Base-by-base conservation (phyloP, 2,329 filamentous ascomycete genomes). In the Calycina herbarum region DNA sequence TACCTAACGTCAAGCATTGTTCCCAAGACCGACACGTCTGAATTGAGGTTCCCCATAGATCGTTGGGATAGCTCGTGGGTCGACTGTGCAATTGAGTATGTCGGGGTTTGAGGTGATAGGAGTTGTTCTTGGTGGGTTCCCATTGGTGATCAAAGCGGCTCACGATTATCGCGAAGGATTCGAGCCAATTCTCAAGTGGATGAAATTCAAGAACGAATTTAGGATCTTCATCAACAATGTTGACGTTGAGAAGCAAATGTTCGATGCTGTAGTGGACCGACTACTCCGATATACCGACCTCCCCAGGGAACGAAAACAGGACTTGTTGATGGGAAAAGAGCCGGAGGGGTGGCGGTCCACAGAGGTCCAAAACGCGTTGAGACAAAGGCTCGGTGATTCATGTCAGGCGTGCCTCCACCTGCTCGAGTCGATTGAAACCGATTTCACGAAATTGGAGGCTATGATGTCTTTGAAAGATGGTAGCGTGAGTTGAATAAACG, bases 81-180 rank as follows among this genome's bases (percentile, higher is more conserved):
- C 1, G 8, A 51, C 15, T 20, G 20, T 24, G 3, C 42, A 51
- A 51, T 51, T 51, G 48, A 51, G 3, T 5, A 72, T 73, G 71
- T 70, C 69, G 45, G 71, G 71, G 10, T 56, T 72, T 29, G 72
- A 74, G 57, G 61, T 73, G 8, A 66, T 63, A 8, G 70, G 70
- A 2, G 51, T 74, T 2, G 62, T 73, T 5, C 67, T 74, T 8
- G 72, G 67, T 10, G 71, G 57, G 0, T 67, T 73, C 15, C 72
- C 69, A 4, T 64, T 74, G 1, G 40, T 74, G 3, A 69, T 72
- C 15, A 68, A 67, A 15, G 65, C 68, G 5, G 70, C 67, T 1
- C 68, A 72, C 57, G 66, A 70, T 51, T 73, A 73, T 54, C 66
- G 64, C 38, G 57, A 73, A 66, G 71, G 72, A 11, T 72, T 69